Conservation (phyloP, 2,329 filamentous ascomycete genomes). For the Myriangium duriaei region DNA sequence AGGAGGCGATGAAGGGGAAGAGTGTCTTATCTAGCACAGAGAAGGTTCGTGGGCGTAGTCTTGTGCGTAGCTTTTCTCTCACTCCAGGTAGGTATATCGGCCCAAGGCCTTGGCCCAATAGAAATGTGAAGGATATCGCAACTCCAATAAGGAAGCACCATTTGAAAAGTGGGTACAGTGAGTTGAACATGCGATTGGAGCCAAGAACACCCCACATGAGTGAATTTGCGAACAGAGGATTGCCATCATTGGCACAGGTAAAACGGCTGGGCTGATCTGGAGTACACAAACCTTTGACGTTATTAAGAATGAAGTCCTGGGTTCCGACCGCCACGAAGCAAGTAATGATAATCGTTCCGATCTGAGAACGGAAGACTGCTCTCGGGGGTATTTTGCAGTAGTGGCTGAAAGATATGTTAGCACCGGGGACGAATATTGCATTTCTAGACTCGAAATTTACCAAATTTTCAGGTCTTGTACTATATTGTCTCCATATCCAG, state of each 20-base stretch:
- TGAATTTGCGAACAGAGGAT: conserved; percentile 11
- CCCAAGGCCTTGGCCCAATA: conserved; percentile 35
- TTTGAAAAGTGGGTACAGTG: conserved; percentile 32
- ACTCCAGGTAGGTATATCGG: conserved; percentile 27
- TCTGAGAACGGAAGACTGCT: background rate
- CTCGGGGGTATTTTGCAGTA: background rate
- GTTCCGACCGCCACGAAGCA: background rate
- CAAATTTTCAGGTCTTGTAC: conserved; percentile 30
- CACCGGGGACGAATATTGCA: too few relatives aligned
- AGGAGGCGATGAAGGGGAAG: conserved; percentile 72
- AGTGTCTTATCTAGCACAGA: conserved; percentile 36
- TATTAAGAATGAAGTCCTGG: conserved; percentile 7
- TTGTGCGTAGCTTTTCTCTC: conserved; percentile 23
- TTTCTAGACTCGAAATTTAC: too few relatives aligned
- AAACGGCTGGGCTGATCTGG: conserved; percentile 1
- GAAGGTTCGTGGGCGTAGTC: conserved; percentile 13
- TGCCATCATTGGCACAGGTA: conserved; percentile 2
- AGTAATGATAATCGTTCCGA: background rate
- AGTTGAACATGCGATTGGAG: conserved; percentile 33
- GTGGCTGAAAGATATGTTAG: too few relatives aligned
- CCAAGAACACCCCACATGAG: conserved; percentile 30
- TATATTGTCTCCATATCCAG: conserved; percentile 14
- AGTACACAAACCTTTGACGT: conserved; percentile 18
- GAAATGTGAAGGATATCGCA: conserved; percentile 23
- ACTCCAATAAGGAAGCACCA: conserved; percentile 18